Evolutionary conservation across 768 basidiomycete genomes (phyloP).

Genomic region (Kwoniella pini): DNA sequence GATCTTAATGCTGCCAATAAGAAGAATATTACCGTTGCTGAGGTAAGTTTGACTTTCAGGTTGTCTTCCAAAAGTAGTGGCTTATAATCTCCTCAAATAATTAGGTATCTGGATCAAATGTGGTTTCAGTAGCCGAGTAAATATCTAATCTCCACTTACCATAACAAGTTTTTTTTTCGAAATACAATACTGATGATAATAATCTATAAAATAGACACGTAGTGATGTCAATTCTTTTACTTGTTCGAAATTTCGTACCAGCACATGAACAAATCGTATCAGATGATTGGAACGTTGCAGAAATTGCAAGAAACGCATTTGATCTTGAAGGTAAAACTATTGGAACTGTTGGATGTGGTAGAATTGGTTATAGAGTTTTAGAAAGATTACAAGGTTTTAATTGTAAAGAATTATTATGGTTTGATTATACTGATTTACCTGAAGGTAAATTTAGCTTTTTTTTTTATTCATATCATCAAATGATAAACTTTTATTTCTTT

Average conservation of each 20-base stretch:
- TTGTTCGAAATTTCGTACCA: conserved; percentile 80
- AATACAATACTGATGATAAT: no score
- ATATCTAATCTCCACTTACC: background rate
- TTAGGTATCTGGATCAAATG: conserved; percentile 76
- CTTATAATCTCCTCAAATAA: no score
- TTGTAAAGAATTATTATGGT: conserved; percentile 87
- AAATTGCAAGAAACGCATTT: conserved; percentile 76
- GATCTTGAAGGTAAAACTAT: conserved; percentile 90
- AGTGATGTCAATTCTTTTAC: conserved; percentile 78
- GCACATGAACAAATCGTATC: conserved; percentile 73
- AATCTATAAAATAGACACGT: conserved; percentile 25
- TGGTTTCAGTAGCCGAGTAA: conserved; percentile 75
- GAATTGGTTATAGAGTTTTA: conserved; percentile 84
- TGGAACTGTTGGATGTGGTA: conserved; percentile 76
- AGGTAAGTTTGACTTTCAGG: conserved; percentile 56
- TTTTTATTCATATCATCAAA: no score
- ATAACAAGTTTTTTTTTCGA: no score
- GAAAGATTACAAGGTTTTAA: conserved; percentile 66
- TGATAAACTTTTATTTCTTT: no score
- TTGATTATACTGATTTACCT: conserved; percentile 73
- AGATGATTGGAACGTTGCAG: conserved; percentile 84
- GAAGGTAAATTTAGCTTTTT: conserved; percentile 59
- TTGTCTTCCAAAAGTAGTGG: no score
- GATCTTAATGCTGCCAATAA: conserved; percentile 86
- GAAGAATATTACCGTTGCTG: conserved; percentile 74